Base-by-base conservation (phyloP, 163 green algal genomes). In the Chlorella variabilis region DNA sequence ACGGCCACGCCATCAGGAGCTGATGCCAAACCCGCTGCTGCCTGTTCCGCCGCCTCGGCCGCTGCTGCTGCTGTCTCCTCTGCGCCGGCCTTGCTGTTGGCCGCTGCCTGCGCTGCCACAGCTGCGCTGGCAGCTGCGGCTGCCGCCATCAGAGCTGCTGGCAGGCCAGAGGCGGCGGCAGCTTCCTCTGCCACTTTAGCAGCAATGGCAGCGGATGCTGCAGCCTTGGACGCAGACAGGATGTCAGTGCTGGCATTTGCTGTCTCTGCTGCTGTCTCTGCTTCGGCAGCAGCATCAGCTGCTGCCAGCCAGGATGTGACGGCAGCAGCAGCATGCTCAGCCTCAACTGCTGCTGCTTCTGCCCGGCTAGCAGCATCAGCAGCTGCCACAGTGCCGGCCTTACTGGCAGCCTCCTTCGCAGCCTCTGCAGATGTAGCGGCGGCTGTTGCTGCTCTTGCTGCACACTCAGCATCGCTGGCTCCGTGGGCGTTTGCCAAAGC, bases 31-130 rank as follows among this genome's bases (percentile, higher is more conserved):
- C 18, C 29, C n/a, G 27, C n/a, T 27, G n/a, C 27, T 18, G 59
- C 59, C 29, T 67, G 59, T 27, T 67, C 27, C 5, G 59, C 63
- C 63, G 51, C 63, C 21, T 48, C 6, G 33, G 63, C 63, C 31
- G 63, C 63, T 3, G 63, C 33, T 18, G 11, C 34, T n/a, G 63
- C 33, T 2, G 63, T 71, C 33, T 71, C 33, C 17, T 71, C 63
- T n/a, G 63, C 63, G 31, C 63, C 63, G 23, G 59, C 59, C 59
- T 67, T 67, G 59, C 59, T 67, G 59, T 20, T 67, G 59, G 59
- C 59, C 17, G 59, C 59, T 38, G 27, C 59, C 18, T 71, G 63
- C 4, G 34, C 63, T 31, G 33, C 33, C 17, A 5, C 33, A 7
- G 33, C 33, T 51, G 63, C 63, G 9, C 8, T n/a, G 27, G 63